Conservation (phyloP, 768 basidiomycete genomes). For the Kondoa subrosea region DNA sequence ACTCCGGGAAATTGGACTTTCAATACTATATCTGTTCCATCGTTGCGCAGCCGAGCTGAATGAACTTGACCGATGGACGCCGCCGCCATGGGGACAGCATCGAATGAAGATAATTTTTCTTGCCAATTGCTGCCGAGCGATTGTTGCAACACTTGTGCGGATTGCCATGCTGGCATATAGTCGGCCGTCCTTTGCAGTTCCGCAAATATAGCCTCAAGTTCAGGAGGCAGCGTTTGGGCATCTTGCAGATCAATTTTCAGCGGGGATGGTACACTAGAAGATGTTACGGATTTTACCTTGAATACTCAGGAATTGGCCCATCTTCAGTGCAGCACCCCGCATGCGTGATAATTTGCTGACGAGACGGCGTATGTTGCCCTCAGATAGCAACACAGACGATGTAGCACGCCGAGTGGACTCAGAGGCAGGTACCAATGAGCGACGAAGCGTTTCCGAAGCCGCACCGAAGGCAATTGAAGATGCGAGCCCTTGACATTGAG, state of each 20-base stretch:
- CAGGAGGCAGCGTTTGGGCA: constrained; percentile 68
- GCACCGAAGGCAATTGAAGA: constrained; percentile 78
- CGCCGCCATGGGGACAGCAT: constrained; percentile 12
- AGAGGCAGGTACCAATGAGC: constrained; percentile 38
- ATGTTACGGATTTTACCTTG: constrained; percentile 43
- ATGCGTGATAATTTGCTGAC: constrained; percentile 86
- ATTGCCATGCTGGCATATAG: constrained; percentile 98
- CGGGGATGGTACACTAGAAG: not conserved
- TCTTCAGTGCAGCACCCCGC: constrained; percentile 88
- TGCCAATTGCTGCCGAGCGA: constrained; percentile 64
- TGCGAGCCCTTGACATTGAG: constrained; percentile 50
- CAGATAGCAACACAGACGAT: constrained; percentile 40
- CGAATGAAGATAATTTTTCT: constrained; percentile 42
- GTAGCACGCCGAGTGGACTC: constrained; percentile 57
- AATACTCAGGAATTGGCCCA: constrained; percentile 94
- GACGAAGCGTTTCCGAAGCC: constrained; percentile 64
- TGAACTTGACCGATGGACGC: constrained; percentile 91
- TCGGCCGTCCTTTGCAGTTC: constrained; percentile 87
- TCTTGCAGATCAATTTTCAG: constrained; percentile 41
- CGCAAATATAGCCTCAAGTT: constrained; percentile 72
- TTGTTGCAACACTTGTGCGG: constrained; percentile 56
- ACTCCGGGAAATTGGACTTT: constrained; percentile 96
- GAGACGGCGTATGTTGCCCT: constrained; percentile 72
- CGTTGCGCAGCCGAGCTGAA: constrained; percentile 43
- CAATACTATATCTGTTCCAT: constrained; percentile 36